Evolutionary conservation across 805 yeast genomes (phyloP).

Genomic region (Spathaspora girioi): DNA sequence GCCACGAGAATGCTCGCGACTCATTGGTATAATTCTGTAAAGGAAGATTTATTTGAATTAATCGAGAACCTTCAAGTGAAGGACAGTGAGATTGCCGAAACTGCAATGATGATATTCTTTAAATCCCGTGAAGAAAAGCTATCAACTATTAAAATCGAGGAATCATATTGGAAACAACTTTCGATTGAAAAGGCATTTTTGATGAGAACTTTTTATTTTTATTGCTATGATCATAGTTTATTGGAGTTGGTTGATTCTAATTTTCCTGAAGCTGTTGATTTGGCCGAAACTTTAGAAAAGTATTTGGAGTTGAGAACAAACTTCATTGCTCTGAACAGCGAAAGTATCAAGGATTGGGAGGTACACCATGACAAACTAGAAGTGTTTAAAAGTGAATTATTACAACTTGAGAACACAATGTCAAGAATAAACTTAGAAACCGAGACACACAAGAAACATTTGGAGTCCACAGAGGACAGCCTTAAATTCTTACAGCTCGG

Average conservation of each 20-base stretch:
- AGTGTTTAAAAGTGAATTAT: conserved; percentile 13
- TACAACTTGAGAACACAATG: conserved; percentile 14
- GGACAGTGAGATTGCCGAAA: conserved; percentile 63
- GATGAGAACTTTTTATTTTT: conserved; percentile 61
- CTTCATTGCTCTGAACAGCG: conserved; percentile 19
- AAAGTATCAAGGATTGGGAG: conserved; percentile 17
- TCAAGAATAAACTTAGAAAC: conserved; percentile 17
- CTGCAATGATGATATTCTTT: conserved; percentile 63
- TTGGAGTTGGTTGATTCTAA: conserved; percentile 57
- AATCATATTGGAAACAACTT: conserved; percentile 63
- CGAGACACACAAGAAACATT: conserved; percentile 6
- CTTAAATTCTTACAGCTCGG: neutral
- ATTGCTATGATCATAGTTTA: conserved; percentile 54
- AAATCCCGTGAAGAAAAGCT: conserved; percentile 61
- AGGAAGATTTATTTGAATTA: conserved; percentile 69
- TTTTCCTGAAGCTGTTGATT: conserved; percentile 75
- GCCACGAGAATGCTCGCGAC: conserved; percentile 66
- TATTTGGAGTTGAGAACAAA: conserved; percentile 50
- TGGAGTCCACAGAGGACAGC: neutral
- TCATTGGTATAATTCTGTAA: conserved; percentile 67
- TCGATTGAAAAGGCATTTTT: conserved; percentile 75
- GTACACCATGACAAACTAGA: conserved; percentile 12
- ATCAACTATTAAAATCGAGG: conserved; percentile 54
- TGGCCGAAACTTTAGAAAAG: conserved; percentile 55
- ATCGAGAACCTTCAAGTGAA: conserved; percentile 69